Evolutionary conservation across 345 rosid species (phyloP), one percentile per base, ranked within the genome.

Genomic region (Gossypium thurberi): DNA sequence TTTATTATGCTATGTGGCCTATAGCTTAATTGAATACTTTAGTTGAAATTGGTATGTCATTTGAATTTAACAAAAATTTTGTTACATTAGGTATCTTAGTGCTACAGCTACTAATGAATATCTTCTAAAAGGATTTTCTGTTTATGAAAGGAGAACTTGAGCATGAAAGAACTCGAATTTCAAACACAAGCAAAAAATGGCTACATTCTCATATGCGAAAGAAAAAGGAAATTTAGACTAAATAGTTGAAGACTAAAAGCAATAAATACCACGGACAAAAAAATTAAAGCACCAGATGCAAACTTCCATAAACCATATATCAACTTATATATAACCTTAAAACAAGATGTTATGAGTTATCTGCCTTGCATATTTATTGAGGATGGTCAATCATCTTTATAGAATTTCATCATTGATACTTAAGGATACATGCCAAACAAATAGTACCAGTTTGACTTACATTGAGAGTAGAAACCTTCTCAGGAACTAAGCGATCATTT

Each of bases 401-500:
- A 26, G 43, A 26, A 47, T 66, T 21, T 8, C 42, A 23, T 66
- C 44, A 40, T 33, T 17, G 23, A 18, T 40, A 37, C 13, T 37
- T 9, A 37, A 55, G 60, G 11, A 17, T 61, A 72, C 28, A 65
- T 33, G 40, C 40, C 40, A 13, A 23, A n/a, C 47, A 72, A 57
- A 72, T 15, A 68, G 47, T 6, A 68, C 51, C 71, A 80, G 73
- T 17, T 62, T 72, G 57, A 82, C 95, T 77, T 90, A 90, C 95
- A 78, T 81, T 68, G 69, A 78, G 59, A 64, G 87, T 75, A 65
- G 88, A 75, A 76, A 94, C 97, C 79, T 83, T 88, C 84, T 85
- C 94, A 69, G 99, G 98, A 78, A 92, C 82, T 76, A 87, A 78
- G 62, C 98, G 99, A 83, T 94, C 98, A 60, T 73, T 87, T 78